Evolutionary conservation across 352 stramenopile genomes (phyloP).

Genomic region (Phytophthora melonis): DNA sequence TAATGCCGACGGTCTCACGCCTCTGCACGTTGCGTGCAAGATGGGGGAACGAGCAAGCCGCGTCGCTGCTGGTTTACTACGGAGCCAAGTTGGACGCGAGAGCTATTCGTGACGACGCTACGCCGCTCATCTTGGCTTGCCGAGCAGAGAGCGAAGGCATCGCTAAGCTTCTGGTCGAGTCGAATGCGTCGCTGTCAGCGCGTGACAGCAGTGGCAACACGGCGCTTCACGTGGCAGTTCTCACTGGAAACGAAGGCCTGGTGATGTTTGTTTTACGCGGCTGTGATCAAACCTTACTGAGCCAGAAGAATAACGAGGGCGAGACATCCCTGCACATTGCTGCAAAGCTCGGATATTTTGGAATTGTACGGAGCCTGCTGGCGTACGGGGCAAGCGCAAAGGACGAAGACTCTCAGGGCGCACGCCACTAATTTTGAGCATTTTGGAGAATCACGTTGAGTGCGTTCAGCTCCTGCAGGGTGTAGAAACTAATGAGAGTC

Average conservation of each 20-base stretch:
- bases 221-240: conserved; percentile 80
- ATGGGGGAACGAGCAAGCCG: conserved; percentile 51
- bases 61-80: conserved; percentile 56
- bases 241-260: conserved; percentile 84
- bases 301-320: conserved; percentile 88
- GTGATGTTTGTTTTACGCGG: conserved; percentile 81
- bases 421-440: conserved; percentile 70
- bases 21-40: conserved; percentile 64
- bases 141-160: conserved; percentile 48
- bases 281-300: conserved; percentile 68
- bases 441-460: conserved; percentile 76
- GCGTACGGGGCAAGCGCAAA: conserved; percentile 48
- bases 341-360: conserved; percentile 52
- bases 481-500: conserved; percentile 22
- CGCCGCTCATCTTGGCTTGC: conserved; percentile 61
- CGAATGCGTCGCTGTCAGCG: conserved; percentile 71
- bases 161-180: conserved; percentile 57
- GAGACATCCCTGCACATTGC: conserved; percentile 93
- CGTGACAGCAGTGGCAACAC: conserved; percentile 88
- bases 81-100: conserved; percentile 49
- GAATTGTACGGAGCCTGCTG: conserved; percentile 55
- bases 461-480: conserved; percentile 73
- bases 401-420: conserved; percentile 67
- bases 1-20: conserved; percentile 48
- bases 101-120: conserved; percentile 31